Conservation (phyloP, 768 basidiomycete genomes). For the Solioccasus polychromus region DNA sequence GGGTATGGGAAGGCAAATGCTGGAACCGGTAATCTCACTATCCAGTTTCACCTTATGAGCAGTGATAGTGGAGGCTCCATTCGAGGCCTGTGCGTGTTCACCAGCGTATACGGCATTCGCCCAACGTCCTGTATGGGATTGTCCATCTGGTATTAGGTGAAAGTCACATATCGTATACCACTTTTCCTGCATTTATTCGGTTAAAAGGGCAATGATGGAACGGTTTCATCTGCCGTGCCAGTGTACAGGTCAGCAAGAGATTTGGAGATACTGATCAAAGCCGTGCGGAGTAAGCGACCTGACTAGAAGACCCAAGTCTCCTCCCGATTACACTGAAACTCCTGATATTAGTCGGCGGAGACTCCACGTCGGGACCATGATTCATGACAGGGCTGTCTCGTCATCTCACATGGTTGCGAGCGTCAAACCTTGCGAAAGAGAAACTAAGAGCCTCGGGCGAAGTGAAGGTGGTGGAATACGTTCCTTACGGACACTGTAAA, state of each 20-base stretch:
- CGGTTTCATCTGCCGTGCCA: constrained; percentile 14
- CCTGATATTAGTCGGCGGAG: constrained; percentile 26
- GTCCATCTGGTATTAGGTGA: constrained; percentile 20
- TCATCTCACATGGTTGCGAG: constrained; percentile 42
- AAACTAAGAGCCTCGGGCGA: constrained; percentile 33
- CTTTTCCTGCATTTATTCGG: constrained; percentile 13
- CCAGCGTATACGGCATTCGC: constrained; percentile 41
- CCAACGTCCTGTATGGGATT: constrained; percentile 27
- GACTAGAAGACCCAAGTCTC: constrained; percentile 37
- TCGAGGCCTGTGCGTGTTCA: constrained; percentile 37
- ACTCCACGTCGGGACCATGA: constrained; percentile 26
- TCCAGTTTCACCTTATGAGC: neutral
- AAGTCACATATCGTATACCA: neutral
- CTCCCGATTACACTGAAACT: constrained; percentile 29
- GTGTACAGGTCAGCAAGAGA: constrained; percentile 29
- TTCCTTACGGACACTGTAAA: constrained; percentile 34
- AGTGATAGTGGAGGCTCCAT: constrained; percentile 39
- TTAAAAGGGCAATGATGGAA: constrained; percentile 26
- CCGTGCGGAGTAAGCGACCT: constrained; percentile 35
- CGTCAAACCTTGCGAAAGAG: constrained; percentile 35
- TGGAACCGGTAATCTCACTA: neutral
- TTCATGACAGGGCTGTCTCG: constrained; percentile 35
- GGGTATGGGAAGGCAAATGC: constrained; percentile 60
- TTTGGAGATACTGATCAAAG: constrained; percentile 18
- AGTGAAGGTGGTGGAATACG: constrained; percentile 37